Evolutionary conservation across 2,329 filamentous ascomycete genomes (phyloP).

Genomic region (Neurospora sp.): DNA sequence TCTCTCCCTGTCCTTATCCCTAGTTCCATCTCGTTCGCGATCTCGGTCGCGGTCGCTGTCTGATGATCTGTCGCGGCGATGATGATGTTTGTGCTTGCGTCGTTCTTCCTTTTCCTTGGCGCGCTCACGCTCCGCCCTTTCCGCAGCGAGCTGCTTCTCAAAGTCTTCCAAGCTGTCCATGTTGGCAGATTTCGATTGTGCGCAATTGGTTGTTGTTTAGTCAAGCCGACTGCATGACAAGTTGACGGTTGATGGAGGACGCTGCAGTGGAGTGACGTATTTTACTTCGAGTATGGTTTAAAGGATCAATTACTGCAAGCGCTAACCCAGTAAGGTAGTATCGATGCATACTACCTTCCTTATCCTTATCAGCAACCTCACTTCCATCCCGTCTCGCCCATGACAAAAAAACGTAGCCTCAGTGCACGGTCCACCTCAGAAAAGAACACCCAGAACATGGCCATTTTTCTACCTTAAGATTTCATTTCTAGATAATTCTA

Average conservation of each 20-base stretch:
- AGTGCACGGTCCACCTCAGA: no score
- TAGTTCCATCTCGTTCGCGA: conserved; percentile 15
- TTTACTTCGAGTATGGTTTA: neutral
- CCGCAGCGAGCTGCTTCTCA: conserved; percentile 29
- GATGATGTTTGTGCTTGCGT: conserved; percentile 20
- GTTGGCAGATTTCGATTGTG: neutral
- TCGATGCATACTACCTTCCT: neutral
- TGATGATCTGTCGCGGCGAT: conserved; percentile 21
- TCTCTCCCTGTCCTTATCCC: conserved; percentile 21
- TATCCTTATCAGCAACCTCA: neutral
- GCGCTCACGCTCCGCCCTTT: conserved; percentile 23
- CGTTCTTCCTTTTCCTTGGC: conserved; percentile 18
- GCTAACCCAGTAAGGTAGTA: neutral
- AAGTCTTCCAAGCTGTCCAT: conserved; percentile 24
- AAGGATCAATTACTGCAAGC: neutral
- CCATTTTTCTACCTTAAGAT: no score
- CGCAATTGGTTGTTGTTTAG: neutral
- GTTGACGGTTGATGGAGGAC: neutral
- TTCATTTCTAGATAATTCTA: no score
- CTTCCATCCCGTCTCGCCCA: neutral
- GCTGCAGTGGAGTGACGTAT: conserved; percentile 3
- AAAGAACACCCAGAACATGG: no score
- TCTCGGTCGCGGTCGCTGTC: conserved; percentile 20
- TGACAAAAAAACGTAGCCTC: no score
- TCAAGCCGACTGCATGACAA: neutral